Evolutionary conservation across 768 basidiomycete species (phyloP), one percentile per base, ranked within the genome.

Genomic region (Termitomyces sp.): DNA sequence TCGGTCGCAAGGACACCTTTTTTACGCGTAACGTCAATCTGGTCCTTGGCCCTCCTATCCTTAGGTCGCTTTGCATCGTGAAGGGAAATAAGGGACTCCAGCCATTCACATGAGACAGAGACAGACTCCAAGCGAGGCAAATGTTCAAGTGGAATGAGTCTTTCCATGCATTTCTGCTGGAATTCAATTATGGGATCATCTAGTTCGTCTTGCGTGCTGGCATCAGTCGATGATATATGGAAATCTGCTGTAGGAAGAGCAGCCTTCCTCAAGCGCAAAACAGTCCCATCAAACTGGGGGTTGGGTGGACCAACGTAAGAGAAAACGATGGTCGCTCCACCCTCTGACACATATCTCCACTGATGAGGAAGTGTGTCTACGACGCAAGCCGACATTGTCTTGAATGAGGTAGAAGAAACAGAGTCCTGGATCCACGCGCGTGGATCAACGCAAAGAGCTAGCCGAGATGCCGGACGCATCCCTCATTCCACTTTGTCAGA

Each of bases 341-440:
- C 96, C 75, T 98, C 96, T 0, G 92, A 87, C 22, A 93, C 73
- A 68, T 98, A 98, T 60, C 68, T 73, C 94, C 95, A 98, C 69
- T 90, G 75, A 26, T 65, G 59, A 7, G 79, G 75, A 6, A 60
- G 61, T 7, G 79, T 80, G 29, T 75, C 69, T 1, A 65, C 60
- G 28, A 76, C 63, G 34, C 61, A 60, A 31, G 63, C 53, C 18
- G 31, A 24, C 69, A 74, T 74, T 24, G 52, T 29, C 13, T 54
- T 44, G n/a, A 22, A 29, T n/a, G 16, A 12, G 12, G 28, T 28
- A 20, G 15, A 5, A 22, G 28, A 28, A 34, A 33, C 18, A 9
- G 33, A 9, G n/a, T n/a, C n/a, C n/a, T n/a, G 2, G 12, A 15
- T 41, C 20, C 31, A 45, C n/a, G n/a, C n/a, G n/a, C n/a, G n/a